Percentiles rank a stretch among this genome's conserved stretches.
Evolutionary conservation across 2,329 filamentous ascomycete genomes (phyloP).

Genomic region (Fusarium tupiense): DNA sequence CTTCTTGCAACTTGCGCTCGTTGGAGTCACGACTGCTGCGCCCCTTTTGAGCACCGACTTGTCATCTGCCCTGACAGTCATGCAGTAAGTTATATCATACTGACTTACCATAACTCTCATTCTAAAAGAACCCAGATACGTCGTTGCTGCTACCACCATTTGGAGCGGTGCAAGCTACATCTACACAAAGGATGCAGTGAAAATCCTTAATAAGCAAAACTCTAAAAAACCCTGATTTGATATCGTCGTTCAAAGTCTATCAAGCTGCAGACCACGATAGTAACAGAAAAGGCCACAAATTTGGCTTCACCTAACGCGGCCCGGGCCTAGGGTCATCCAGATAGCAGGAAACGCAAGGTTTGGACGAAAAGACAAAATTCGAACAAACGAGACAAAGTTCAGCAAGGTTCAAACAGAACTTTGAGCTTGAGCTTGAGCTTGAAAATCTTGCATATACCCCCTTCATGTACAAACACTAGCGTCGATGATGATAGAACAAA

Average conservation of each 20-base stretch:
- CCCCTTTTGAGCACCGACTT: constrained; percentile 75
- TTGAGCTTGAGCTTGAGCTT: constrained; percentile 18
- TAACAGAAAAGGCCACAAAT: background rate
- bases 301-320: background rate
- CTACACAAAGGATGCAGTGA: constrained; percentile 90
- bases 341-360: background rate
- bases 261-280: background rate
- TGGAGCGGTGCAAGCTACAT: constrained; percentile 96
- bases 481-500: constrained; percentile 8
- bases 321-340: background rate
- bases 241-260: background rate
- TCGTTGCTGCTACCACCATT: constrained; percentile 88
- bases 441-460: constrained; percentile 17
- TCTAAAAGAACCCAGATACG: constrained; percentile 64
- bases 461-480: background rate
- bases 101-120: background rate
- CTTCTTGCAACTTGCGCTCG: constrained; percentile 85
- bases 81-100: constrained; percentile 65
- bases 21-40: constrained; percentile 84
- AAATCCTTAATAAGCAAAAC: constrained; percentile 69
- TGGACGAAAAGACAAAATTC: background rate
- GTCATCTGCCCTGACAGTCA: constrained; percentile 63
- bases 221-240: constrained; percentile 29
- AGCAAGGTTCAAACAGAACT: constrained; percentile 1
- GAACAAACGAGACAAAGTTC: background rate